phyloP scores from a whole-genome alignment of 179 eudicot species.

The Patellifolia procumbens region DNA sequence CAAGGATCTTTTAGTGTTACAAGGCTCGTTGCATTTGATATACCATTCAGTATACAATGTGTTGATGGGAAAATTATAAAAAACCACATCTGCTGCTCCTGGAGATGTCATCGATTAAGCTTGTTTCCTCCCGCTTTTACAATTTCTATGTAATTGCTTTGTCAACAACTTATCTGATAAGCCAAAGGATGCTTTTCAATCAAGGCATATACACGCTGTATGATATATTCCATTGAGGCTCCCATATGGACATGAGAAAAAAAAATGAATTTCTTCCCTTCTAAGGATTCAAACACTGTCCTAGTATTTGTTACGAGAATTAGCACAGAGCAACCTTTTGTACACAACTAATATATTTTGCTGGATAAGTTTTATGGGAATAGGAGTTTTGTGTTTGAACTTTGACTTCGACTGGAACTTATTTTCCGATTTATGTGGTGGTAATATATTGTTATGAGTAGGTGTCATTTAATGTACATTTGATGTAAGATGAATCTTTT shows the following conservation, averaged over 20 bases:
- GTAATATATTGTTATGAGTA: not conserved
- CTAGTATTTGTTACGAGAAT: too few relatives aligned
- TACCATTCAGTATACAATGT: not conserved
- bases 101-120: not conserved
- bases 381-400: not conserved
- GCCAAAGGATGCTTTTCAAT: not conserved
- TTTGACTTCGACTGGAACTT: not conserved
- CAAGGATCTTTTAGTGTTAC: not conserved
- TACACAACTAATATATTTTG: not conserved
- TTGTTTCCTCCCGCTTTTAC: not conserved
- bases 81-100: not conserved
- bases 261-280: too few relatives aligned
- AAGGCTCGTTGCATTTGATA: not conserved
- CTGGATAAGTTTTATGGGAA: not conserved
- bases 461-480: not conserved
- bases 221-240: not conserved
- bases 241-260: not conserved
- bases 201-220: not conserved
- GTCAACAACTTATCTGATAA: not conserved
- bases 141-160: not conserved
- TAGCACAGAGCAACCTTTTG: not conserved
- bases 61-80: not conserved
- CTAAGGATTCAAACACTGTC: too few relatives aligned
- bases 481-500: not conserved
- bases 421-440: too few relatives aligned